These are phyloP conservation scores for Triadica sebifera DNA, from an alignment of 345 rosid species.

Conservation along the genomic window DNA sequence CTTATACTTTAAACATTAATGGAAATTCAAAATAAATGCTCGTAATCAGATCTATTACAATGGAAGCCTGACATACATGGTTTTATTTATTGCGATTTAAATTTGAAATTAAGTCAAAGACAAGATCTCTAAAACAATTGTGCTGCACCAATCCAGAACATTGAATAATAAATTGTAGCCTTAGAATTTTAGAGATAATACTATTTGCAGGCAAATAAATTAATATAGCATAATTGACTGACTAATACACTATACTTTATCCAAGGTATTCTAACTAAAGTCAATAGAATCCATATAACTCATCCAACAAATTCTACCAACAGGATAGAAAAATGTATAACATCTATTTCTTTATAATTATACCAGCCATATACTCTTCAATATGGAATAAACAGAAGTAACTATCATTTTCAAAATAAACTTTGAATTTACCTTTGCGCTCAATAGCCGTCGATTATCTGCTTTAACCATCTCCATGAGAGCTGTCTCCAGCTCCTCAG, in stretches of 20 bases:
- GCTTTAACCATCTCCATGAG: constrained; percentile 86
- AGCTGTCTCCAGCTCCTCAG: constrained; percentile 98
- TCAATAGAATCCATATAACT: neutral
- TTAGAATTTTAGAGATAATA: neutral
- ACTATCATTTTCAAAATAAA: constrained; percentile 3
- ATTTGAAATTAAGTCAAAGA: neutral
- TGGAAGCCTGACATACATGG: neutral
- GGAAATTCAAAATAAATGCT: neutral
- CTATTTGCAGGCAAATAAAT: neutral
- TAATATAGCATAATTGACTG: neutral
- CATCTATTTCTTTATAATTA: neutral
- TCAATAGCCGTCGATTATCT: constrained; percentile 75
- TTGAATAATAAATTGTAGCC: neutral
- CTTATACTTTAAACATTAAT: neutral
- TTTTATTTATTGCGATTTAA: neutral
- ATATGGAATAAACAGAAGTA: neutral
- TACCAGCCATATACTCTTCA: neutral
- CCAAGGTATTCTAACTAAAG: neutral
- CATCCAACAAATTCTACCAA: neutral
- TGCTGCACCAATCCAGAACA: neutral
- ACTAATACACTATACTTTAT: neutral
- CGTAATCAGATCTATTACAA: neutral
- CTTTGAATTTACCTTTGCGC: constrained; percentile 59
- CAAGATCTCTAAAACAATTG: neutral
- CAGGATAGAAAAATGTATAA: neutral